These are phyloP conservation scores for Cercospora sp. DNA, from an alignment of 2,329 filamentous ascomycete species.

Conservation along the genomic window DNA sequence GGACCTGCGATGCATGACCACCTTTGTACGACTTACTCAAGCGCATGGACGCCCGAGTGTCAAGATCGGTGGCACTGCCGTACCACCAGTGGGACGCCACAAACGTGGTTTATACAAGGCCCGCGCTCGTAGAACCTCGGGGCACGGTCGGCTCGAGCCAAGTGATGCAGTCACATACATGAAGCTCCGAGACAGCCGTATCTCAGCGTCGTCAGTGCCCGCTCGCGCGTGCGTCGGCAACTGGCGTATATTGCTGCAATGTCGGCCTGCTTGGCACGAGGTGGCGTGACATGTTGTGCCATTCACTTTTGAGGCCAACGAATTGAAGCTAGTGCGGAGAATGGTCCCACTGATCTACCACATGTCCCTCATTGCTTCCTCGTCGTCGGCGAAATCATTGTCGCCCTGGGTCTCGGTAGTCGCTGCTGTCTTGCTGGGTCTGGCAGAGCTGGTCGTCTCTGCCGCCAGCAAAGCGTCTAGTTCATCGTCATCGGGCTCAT, in stretches of 20 bases:
- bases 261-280: background rate
- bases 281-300: background rate
- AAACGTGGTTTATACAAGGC: constrained; percentile 21
- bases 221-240: background rate
- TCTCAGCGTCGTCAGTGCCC: background rate
- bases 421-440: background rate
- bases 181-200: background rate
- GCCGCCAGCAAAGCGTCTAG: constrained; percentile 58
- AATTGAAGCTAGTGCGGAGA: background rate
- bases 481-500: constrained; percentile 38
- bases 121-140: constrained; percentile 11
- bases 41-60: constrained; percentile 1
- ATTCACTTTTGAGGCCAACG: background rate
- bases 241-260: background rate
- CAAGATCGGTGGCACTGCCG: constrained; percentile 6
- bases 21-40: constrained; percentile 2
- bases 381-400: constrained; percentile 60
- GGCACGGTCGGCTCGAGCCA: background rate
- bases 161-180: background rate
- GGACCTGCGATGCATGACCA: constrained; percentile 11
- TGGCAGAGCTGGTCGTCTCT: constrained; percentile 34
- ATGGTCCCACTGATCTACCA: constrained; percentile 8
- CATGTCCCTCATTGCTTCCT: constrained; percentile 63
- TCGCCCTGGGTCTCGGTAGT: background rate
- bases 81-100: constrained; percentile 22